These are phyloP conservation scores for Sordaria brevicollis DNA, from an alignment of 495 filamentous ascomycete species.

Conservation along the genomic window DNA sequence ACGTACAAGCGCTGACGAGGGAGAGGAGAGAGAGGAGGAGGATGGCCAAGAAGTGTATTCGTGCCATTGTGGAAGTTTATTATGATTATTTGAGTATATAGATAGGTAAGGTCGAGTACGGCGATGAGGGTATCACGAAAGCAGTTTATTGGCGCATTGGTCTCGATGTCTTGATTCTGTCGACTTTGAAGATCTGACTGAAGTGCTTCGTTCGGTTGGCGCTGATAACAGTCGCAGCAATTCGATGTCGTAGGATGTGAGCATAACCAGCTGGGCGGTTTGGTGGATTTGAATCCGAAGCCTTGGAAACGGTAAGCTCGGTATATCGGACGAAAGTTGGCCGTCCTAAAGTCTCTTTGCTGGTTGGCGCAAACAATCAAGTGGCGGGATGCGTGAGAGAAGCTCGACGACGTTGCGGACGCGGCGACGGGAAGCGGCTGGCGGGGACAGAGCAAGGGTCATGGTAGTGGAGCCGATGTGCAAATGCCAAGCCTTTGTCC, in stretches of 20 bases:
- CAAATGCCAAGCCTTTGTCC: background rate
- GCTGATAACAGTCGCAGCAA: background rate
- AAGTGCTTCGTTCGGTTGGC: background rate
- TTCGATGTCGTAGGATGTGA: background rate
- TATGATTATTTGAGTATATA: background rate
- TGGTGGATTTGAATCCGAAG: background rate
- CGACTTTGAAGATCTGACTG: background rate
- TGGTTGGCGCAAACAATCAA: background rate
- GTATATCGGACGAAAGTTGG: background rate
- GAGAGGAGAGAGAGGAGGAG: constrained; percentile 21
- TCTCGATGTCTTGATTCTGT: background rate
- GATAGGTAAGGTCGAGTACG: background rate
- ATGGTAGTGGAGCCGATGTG: background rate
- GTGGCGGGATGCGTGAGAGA: background rate
- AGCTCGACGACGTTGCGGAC: background rate
- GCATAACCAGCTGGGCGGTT: background rate
- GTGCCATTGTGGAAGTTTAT: constrained; percentile 18
- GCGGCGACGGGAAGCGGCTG: background rate
- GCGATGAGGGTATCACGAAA: background rate
- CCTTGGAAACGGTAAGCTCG: background rate
- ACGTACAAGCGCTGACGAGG: constrained; percentile 27
- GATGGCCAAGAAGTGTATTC: constrained; percentile 21
- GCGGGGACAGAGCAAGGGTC: background rate
- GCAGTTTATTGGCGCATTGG: background rate
- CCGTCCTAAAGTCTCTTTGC: background rate